Base-by-base conservation (phyloP, 371 early-diverging fungal species). In the Sporodiniella umbellata region DNA sequence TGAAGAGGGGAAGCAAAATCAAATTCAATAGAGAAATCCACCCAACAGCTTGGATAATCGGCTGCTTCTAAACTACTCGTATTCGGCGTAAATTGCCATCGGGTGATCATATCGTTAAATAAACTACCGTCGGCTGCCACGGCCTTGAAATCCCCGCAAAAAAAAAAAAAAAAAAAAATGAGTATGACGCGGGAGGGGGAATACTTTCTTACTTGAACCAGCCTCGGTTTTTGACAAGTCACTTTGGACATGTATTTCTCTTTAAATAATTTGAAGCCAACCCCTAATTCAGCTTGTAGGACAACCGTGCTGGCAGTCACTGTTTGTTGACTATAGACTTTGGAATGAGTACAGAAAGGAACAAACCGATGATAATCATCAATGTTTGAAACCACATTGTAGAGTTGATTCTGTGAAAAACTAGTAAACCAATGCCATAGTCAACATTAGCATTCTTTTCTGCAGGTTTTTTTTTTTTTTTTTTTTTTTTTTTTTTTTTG, bases 241-340 rank as follows among this genome's bases (percentile, higher is more conserved):
- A 92, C 93, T 24, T 69, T 72, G 11, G 88, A 87, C 43, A 80
- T 81, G 53, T 93, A 93, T n/a, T 69, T 73, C 48, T 93, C 93
- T 50, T 78, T 73, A 35, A 89, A 77, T 3, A 81, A 65, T 17
- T 80, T 71, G 68, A 90, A 93, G 0, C 91, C 91, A 6, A 93
- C 81, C 0, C 79, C 83, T 7, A 93, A 65, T 48, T 88, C 88
- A 5, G 90, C 93, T 8, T 78, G 61, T 75, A 86, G 72, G 0
- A 79, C 51, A 18, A 10, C 51, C 44, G 11, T 44, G 33, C 10
- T 62, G 45, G 14, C 17, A n/a, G n/a, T 48, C 11, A 53, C 26
- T 8, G 42, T 42, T 18, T 43, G 60, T 5, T 66, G 56, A 3
- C 72, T 61, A 11, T 83, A 75, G 28, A 89, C 82, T 35, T 59